These are phyloP conservation scores for Eugenia klotzschiana DNA, from an alignment of 441 rosid genomes.

Conservation along the genomic window DNA sequence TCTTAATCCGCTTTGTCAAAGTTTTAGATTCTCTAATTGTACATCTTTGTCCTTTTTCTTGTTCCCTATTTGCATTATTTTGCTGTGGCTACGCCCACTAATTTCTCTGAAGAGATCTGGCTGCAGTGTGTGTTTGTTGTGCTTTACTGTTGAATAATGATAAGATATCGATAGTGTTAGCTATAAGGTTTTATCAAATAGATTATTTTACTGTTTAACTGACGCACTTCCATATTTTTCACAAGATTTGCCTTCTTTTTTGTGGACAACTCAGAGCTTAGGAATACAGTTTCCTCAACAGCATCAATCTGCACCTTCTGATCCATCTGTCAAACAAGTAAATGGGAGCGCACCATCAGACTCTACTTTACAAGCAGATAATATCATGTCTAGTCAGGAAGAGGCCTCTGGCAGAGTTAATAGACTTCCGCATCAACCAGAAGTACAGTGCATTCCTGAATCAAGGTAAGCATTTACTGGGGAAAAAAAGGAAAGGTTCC, in stretches of 20 bases:
- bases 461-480: constrained; percentile 27
- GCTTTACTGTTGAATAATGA: neutral
- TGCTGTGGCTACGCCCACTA: neutral
- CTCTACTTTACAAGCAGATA: constrained; percentile 10
- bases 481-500: neutral
- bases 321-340: constrained; percentile 17
- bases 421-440: constrained; percentile 26
- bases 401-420: constrained; percentile 43
- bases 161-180: neutral
- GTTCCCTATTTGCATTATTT: neutral
- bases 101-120: neutral
- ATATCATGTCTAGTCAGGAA: constrained; percentile 43
- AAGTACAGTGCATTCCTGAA: constrained; percentile 38
- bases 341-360: neutral
- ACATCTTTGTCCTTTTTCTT: neutral
- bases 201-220: neutral
- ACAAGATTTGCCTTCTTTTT: neutral
- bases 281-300: constrained; percentile 85
- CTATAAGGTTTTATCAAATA: neutral
- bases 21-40: neutral
- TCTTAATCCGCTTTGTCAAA: neutral
- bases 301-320: constrained; percentile 23
- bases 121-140: neutral
- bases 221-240: neutral
- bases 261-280: constrained; percentile 33